Evolutionary conservation across 2,329 filamentous ascomycete species (phyloP), one percentile per base, ranked within the genome.

Genomic region (Dactylellina haptotyla): DNA sequence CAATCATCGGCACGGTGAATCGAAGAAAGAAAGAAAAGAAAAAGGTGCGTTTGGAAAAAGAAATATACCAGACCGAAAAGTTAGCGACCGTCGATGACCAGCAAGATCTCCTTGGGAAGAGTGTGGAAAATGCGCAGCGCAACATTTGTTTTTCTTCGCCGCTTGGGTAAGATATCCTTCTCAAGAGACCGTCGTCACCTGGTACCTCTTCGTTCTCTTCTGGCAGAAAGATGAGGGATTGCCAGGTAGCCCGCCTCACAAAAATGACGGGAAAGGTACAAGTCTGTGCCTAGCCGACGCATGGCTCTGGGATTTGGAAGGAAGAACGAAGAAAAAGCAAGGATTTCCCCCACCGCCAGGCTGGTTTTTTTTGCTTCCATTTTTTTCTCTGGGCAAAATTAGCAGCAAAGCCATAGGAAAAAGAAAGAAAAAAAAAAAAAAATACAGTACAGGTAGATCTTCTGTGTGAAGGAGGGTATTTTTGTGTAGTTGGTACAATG

Each of bases 271-370:
- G 30, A 61, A 32, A 56, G 32, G 54, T 73, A 73, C 67, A 71
- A 65, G 46, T 37, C 45, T 72, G 58, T 51, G 54, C 54, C 69
- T 73, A 73, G 46, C 61, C 61, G 69, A 73, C 48, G 61, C 61
- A 73, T 73, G 69, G 69, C 61, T 34, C 54, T 73, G 54, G 59
- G 61, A 73, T 73, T 73, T 73, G 69, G 69, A 73, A 73, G 53
- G 61, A 73, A 65, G 48, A 57, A 53, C 23, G 28, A 57, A 46
- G 39, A 62, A 72, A 72, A 72, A 72, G 66, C 66, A 72, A 72
- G 43, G 39, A 30, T 56, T 37, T 18, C 46, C 28, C 25, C 34
- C 43, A 56, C 58, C 61, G 39, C 48, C 37, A 65, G 59, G 58
- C 59, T 64, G 46, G 59, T 43, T 53, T 41, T 34, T 20, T 37